These are phyloP conservation scores for Xylaria sp. DNA, from an alignment of 2,329 filamentous ascomycete species.

Conservation along the genomic window DNA sequence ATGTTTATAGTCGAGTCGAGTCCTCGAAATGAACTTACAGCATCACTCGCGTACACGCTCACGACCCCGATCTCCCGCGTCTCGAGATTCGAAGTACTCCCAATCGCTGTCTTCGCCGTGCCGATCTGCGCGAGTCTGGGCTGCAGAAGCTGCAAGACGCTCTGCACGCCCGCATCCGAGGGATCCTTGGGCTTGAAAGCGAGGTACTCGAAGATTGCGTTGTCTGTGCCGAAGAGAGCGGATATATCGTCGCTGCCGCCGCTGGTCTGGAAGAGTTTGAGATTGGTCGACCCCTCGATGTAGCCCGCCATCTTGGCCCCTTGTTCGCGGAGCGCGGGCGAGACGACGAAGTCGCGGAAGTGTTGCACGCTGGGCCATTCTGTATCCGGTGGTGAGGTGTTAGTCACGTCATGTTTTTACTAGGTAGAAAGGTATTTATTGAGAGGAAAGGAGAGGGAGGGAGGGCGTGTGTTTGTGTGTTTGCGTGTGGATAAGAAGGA, in stretches of 20 bases:
- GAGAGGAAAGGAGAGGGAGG: neutral
- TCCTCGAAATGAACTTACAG: constrained; percentile 18
- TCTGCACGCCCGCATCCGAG: constrained; percentile 8
- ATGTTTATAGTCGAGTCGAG: too few species aligned
- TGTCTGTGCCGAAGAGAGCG: neutral
- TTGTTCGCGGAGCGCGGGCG: neutral
- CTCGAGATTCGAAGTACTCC: constrained; percentile 7
- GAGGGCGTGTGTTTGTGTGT: too few species aligned
- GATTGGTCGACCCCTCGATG: neutral
- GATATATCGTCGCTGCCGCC: neutral
- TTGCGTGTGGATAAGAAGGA: too few species aligned
- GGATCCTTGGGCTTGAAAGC: constrained; percentile 11
- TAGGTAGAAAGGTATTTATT: too few species aligned
- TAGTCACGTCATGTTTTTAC: too few species aligned
- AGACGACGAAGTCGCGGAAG: constrained; percentile 12
- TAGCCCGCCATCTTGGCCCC: neutral
- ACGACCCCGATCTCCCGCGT: constrained; percentile 17
- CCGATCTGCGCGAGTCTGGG: constrained; percentile 1
- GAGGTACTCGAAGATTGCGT: constrained; percentile 21
- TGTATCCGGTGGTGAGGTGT: neutral
- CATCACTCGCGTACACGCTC: constrained; percentile 13
- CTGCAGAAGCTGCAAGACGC: constrained; percentile 1
- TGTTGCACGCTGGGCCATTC: constrained; percentile 8
- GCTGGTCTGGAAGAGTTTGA: constrained; percentile 10
- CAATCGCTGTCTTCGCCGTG: neutral